Evolutionary conservation across 2,329 filamentous ascomycete species (phyloP).

Genomic region (Xylariomycetidae sp.): DNA sequence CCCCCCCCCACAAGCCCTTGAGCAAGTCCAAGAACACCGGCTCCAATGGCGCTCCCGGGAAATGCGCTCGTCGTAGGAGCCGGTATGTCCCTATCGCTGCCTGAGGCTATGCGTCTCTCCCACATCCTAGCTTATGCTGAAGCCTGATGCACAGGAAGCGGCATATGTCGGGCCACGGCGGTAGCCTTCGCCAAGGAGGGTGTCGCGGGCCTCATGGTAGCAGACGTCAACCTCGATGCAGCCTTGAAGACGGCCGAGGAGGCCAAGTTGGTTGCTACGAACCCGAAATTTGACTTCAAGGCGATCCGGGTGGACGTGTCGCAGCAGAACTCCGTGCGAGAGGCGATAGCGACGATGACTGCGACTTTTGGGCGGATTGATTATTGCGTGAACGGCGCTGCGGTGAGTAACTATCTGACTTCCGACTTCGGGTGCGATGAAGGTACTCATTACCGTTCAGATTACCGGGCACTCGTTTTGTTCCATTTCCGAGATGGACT

Average conservation of each 20-base stretch:
- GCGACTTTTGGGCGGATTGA: constrained; percentile 14
- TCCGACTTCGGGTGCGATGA: too few relatives aligned
- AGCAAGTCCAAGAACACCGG: too few relatives aligned
- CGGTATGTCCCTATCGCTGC: constrained; percentile 3
- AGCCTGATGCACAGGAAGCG: constrained; percentile 5
- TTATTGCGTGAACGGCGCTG: constrained; percentile 14
- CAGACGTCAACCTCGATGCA: constrained; percentile 14
- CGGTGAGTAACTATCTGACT: constrained; percentile 7
- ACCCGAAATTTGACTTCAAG: constrained; percentile 8
- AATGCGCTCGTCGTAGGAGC: constrained; percentile 7
- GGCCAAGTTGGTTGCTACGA: constrained; percentile 1
- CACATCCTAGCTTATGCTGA: too few relatives aligned
- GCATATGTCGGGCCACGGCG: constrained; percentile 4
- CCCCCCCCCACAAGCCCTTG: too few relatives aligned
- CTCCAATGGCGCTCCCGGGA: constrained; percentile 6
- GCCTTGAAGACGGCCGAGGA: constrained; percentile 6
- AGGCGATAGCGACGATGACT: constrained; percentile 3
- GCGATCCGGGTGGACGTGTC: constrained; percentile 11
- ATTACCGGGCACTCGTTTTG: too few relatives aligned
- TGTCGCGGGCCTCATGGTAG: constrained; percentile 9
- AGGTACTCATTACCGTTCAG: too few relatives aligned
- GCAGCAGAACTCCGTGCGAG: constrained; percentile 6
- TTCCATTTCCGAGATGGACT: too few relatives aligned
- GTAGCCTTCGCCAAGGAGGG: constrained; percentile 10
- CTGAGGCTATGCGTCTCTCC: too few relatives aligned